Evolutionary conservation across 139 green algal species (phyloP).

Genomic region (Chlorella vulgaris): DNA sequence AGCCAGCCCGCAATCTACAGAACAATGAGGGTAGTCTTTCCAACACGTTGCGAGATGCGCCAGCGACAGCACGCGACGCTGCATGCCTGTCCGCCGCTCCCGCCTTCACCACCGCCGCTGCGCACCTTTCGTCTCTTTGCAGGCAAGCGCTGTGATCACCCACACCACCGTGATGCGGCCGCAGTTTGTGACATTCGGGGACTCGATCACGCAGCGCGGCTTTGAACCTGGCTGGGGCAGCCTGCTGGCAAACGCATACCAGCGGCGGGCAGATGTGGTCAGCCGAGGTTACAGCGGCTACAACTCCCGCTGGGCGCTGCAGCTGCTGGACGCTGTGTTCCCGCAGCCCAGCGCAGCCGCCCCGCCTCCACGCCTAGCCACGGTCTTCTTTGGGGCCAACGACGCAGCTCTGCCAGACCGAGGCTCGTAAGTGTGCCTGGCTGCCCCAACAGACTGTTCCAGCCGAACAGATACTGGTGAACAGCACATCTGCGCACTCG

Average conservation of each 20-base stretch:
- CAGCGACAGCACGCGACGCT: too few relatives aligned
- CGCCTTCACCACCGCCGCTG: too few relatives aligned
- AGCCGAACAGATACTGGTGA: neutral
- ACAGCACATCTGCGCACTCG: neutral
- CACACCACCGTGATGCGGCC: conserved; percentile 25
- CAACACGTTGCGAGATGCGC: too few relatives aligned
- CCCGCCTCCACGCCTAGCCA: conserved; percentile 49
- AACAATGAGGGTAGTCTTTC: too few relatives aligned
- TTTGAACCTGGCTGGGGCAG: conserved; percentile 72
- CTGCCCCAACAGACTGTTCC: too few relatives aligned
- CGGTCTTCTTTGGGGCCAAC: conserved; percentile 94
- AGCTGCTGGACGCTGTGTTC: conserved; percentile 66
- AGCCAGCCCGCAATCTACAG: too few relatives aligned
- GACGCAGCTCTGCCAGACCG: conserved; percentile 80
- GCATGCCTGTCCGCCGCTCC: too few relatives aligned
- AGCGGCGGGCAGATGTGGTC: conserved; percentile 75
- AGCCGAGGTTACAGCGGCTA: conserved; percentile 85
- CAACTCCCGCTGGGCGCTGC: conserved; percentile 84
- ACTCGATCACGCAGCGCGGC: conserved; percentile 76
- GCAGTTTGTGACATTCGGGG: conserved; percentile 76
- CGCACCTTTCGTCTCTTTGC: neutral
- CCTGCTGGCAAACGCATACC: conserved; percentile 57
- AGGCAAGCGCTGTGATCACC: neutral
- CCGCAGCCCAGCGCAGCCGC: neutral
- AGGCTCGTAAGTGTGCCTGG: conserved; percentile 40